A percentile compares a stretch with the other conserved stretches of the same genome.
Evolutionary conservation across 371 early-diverging fungal genomes (phyloP).

Genomic region (Syncephalastrum sp.): DNA sequence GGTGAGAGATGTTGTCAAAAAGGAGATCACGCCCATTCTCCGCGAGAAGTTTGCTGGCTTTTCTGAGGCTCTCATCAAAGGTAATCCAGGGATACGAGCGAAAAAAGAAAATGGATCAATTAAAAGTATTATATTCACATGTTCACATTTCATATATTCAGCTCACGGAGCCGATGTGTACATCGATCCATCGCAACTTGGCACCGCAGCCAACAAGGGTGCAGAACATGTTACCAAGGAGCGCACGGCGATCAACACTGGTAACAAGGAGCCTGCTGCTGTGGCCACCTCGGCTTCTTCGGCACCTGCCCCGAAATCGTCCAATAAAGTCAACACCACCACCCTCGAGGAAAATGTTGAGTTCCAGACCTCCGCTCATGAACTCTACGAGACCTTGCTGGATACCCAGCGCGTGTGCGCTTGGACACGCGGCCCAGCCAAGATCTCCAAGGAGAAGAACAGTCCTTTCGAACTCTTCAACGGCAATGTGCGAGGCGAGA

Average conservation of each 20-base stretch:
- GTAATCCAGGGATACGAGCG: conserved; percentile 27
- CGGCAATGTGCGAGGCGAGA: conserved; percentile 85
- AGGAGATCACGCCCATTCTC: conserved; percentile 62
- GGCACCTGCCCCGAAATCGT: conserved; percentile 14
- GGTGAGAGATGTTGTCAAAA: conserved; percentile 73
- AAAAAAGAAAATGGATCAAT: background rate
- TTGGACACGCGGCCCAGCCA: conserved; percentile 81
- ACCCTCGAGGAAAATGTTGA: conserved; percentile 76
- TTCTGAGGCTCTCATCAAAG: conserved; percentile 72
- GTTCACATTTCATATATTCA: conserved; percentile 7
- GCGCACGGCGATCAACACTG: conserved; percentile 12
- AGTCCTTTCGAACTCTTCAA: conserved; percentile 76
- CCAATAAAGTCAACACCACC: conserved; percentile 59
- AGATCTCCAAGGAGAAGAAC: conserved; percentile 55
- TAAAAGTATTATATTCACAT: too few species aligned
- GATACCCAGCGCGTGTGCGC: conserved; percentile 70
- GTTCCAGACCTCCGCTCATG: conserved; percentile 85
- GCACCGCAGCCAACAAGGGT: conserved; percentile 34
- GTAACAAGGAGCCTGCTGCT: conserved; percentile 18
- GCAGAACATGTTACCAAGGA: conserved; percentile 23
- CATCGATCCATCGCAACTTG: conserved; percentile 62
- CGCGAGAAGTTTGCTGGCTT: conserved; percentile 66
- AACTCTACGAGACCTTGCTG: conserved; percentile 79
- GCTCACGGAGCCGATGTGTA: conserved; percentile 89
- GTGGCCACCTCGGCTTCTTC: conserved; percentile 16